A percentile compares a stretch with the other conserved stretches of the same genome.
Conservation (phyloP, 2,329 filamentous ascomycete genomes). For the Monilinia laxa region DNA sequence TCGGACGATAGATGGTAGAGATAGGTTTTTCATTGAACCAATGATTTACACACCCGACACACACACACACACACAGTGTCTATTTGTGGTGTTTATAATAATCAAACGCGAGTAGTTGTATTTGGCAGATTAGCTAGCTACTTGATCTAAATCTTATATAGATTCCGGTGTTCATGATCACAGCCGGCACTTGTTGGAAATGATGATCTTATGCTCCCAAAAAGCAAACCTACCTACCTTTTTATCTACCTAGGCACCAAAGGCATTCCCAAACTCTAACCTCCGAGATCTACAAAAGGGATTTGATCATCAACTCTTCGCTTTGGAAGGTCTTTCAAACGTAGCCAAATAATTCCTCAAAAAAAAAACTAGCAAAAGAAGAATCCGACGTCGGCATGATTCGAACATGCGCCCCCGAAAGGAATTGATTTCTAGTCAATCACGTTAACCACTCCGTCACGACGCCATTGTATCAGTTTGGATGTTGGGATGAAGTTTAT, state of each 20-base stretch:
- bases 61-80: too few relatives aligned
- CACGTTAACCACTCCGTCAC: conserved; percentile 14
- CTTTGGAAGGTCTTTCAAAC: too few relatives aligned
- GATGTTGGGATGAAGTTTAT: fast-evolving
- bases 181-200: too few relatives aligned
- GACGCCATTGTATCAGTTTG: background rate
- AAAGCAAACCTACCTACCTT: too few relatives aligned
- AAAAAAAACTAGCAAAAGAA: background rate
- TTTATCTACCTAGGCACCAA: too few relatives aligned
- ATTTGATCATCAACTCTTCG: too few relatives aligned
- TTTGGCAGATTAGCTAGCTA: background rate
- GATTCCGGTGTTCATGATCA: too few relatives aligned
- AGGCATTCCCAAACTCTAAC: too few relatives aligned
- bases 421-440: conserved; percentile 19
- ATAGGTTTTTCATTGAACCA: background rate
- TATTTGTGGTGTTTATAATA: background rate
- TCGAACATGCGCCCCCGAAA: conserved; percentile 17
- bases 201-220: too few relatives aligned
- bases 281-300: too few relatives aligned
- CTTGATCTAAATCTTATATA: background rate
- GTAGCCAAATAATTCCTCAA: background rate
- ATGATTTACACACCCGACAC: background rate
- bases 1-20: conserved; percentile 44
- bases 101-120: background rate
- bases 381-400: conserved; percentile 11